Conservation (phyloP, 805 yeast species). For the Yarrowia divulgata region DNA sequence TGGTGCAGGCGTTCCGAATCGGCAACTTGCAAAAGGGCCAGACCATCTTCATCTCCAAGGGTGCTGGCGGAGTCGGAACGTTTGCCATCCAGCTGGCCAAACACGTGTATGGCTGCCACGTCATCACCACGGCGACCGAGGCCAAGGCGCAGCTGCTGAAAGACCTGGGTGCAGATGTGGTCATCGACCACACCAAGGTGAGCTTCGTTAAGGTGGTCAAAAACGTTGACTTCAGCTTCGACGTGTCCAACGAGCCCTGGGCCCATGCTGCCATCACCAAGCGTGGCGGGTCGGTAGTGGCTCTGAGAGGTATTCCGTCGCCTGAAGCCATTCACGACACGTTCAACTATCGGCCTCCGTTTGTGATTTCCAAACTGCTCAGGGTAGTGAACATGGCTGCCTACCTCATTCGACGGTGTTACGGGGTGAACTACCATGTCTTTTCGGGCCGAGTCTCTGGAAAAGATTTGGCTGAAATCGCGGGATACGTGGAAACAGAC, state of each 20-base stretch:
- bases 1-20: conserved; percentile 59
- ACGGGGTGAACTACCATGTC: conserved; percentile 16
- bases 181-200: conserved; percentile 60
- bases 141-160: conserved; percentile 56
- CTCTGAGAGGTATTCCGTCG: conserved; percentile 15
- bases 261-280: conserved; percentile 15
- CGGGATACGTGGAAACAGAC: neutral
- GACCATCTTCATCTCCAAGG: conserved; percentile 47
- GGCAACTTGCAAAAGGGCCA: conserved; percentile 53
- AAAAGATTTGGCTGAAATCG: neutral
- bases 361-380: neutral
- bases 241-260: conserved; percentile 21
- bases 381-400: conserved; percentile 5
- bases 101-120: conserved; percentile 50
- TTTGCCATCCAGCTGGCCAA: conserved; percentile 65
- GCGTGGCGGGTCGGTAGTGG: conserved; percentile 8
- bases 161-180: conserved; percentile 64
- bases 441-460: conserved; percentile 2
- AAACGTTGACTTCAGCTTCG: conserved; percentile 12
- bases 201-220: neutral
- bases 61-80: conserved; percentile 72
- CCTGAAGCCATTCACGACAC: conserved; percentile 27
- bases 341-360: conserved; percentile 8
- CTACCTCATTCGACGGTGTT: neutral
- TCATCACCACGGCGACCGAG: conserved; percentile 64